phyloP scores from a whole-genome alignment of 345 rosid genomes.

The Eucalyptus pauciflora region DNA sequence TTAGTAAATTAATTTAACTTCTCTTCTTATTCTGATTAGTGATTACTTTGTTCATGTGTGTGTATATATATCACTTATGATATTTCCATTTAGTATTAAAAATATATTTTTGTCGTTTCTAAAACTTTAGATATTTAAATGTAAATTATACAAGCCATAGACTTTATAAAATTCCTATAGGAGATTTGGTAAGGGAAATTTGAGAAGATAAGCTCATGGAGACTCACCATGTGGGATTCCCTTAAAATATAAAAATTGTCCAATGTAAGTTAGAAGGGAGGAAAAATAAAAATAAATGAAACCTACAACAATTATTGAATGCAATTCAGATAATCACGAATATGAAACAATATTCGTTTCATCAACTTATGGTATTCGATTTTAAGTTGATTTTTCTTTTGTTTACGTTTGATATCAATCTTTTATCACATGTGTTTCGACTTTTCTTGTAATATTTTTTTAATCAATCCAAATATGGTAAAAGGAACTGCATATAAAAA shows the following conservation, averaged over 20 bases:
- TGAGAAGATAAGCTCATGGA: too few species aligned
- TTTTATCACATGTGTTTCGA: neutral
- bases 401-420: neutral
- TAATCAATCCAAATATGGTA: neutral
- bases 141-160: too few species aligned
- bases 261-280: neutral
- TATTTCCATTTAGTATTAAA: too few species aligned
- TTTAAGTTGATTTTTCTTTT: neutral
- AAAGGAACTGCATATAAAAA: neutral
- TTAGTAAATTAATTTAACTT: neutral
- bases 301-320: neutral
- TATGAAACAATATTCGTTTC: neutral
- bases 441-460: neutral
- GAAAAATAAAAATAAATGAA: neutral
- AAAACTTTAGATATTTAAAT: too few species aligned
- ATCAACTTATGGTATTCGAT: neutral
- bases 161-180: too few species aligned
- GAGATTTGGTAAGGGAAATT: too few species aligned
- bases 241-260: neutral
- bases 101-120: too few species aligned
- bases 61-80: too few species aligned
- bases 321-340: neutral
- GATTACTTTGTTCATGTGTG: neutral
- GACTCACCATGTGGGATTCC: too few species aligned
- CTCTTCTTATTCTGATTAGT: neutral